phyloP scores from a whole-genome alignment of 2,329 filamentous ascomycete genomes.

The Colletotrichum nymphaeae region DNA sequence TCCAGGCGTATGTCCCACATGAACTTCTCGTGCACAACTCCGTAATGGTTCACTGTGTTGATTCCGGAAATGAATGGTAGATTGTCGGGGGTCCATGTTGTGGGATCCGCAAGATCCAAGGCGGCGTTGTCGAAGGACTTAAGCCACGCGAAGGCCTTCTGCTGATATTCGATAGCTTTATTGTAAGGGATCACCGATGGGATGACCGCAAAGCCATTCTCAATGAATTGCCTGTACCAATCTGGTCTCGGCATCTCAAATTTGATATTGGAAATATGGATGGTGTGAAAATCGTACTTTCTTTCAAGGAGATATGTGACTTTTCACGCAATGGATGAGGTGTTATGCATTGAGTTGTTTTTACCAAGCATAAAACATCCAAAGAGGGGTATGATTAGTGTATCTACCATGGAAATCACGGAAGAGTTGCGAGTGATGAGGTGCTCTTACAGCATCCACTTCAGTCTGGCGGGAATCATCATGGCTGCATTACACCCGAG shows the following conservation, averaged over 20 bases:
- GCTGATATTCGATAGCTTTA: conserved; percentile 48
- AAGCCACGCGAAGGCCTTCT: conserved; percentile 40
- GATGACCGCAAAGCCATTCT: conserved; percentile 57
- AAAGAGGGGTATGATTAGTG: not conserved
- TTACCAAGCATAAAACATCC: too few species aligned
- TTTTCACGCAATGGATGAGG: too few species aligned
- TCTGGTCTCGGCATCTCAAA: conserved; percentile 32
- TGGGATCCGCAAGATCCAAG: conserved; percentile 41
- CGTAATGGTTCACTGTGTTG: conserved; percentile 41
- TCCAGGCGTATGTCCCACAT: conserved; percentile 53
- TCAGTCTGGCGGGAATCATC: not conserved
- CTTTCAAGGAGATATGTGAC: too few species aligned
- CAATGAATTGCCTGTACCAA: conserved; percentile 47
- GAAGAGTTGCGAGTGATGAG: not conserved
- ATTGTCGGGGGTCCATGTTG: conserved; percentile 48
- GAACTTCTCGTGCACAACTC: conserved; percentile 51
- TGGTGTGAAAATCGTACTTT: not conserved
- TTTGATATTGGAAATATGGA: not conserved
- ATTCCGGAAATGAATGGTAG: conserved; percentile 47
- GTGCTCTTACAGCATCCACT: conserved; percentile 4
- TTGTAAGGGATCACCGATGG: conserved; percentile 57
- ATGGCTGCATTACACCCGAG: not conserved
- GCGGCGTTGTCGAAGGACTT: conserved; percentile 38
- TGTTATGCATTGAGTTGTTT: too few species aligned
- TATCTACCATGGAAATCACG: not conserved